phyloP scores from a whole-genome alignment of 78 protist genomes.

The Dictyostelium purpureum region DNA sequence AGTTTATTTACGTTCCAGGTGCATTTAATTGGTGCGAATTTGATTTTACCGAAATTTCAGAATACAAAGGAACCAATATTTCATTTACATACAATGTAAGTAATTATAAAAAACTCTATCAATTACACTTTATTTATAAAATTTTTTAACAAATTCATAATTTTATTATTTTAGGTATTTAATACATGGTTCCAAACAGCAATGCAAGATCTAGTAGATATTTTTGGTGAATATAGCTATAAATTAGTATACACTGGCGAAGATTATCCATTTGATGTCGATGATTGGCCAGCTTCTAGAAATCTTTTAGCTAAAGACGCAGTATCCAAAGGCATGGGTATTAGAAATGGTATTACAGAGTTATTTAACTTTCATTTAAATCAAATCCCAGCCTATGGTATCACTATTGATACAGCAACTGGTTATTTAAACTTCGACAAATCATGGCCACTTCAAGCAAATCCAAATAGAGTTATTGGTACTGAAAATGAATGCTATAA shows the following conservation, averaged over 20 bases:
- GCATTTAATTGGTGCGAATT: constrained; percentile 78
- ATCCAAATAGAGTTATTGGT: constrained; percentile 61
- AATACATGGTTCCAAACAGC: constrained; percentile 58
- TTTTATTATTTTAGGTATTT: constrained; percentile 2
- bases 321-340: constrained; percentile 63
- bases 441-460: constrained; percentile 16
- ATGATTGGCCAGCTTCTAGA: constrained; percentile 16
- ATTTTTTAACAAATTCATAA: neutral
- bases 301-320: constrained; percentile 44
- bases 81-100: constrained; percentile 7
- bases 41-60: constrained; percentile 53
- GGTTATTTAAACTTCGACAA: constrained; percentile 16
- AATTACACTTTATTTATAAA: too few species aligned
- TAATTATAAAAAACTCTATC: neutral
- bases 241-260: constrained; percentile 69
- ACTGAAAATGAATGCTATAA: constrained; percentile 68
- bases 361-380: constrained; percentile 49
- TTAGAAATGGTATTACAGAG: constrained; percentile 68
- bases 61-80: neutral
- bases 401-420: neutral
- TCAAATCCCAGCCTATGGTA: constrained; percentile 55
- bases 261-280: constrained; percentile 61
- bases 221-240: constrained; percentile 49
- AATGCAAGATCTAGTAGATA: constrained; percentile 60
- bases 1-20: constrained; percentile 58